These are phyloP conservation scores for Arthrinium phaeospermum DNA, from an alignment of 2,329 filamentous ascomycete genomes.

Conservation along the genomic window DNA sequence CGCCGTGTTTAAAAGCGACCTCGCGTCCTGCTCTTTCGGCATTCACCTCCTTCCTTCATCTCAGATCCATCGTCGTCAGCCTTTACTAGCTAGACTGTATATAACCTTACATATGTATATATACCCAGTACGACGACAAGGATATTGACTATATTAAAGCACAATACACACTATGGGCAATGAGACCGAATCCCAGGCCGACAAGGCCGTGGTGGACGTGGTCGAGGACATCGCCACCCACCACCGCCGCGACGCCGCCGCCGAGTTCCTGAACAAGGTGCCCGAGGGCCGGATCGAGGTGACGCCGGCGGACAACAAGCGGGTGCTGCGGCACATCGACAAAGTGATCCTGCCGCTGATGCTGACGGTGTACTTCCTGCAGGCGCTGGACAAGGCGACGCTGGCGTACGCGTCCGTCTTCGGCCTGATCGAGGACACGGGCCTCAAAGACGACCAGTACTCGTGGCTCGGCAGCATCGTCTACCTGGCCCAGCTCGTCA, in stretches of 20 bases:
- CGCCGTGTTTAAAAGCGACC: not conserved
- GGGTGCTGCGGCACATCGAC: slow-evolving; percentile 57
- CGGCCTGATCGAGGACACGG: slow-evolving; percentile 63
- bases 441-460: slow-evolving; percentile 61
- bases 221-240: not conserved
- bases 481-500: slow-evolving; percentile 59
- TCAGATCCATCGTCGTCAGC: too few species aligned
- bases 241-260: slow-evolving; percentile 38
- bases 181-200: not conserved
- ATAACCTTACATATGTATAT: not conserved
- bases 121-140: not conserved
- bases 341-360: slow-evolving; percentile 50
- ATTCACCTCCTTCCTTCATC: not conserved
- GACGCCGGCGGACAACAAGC: slow-evolving; percentile 57
- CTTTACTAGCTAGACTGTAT: not conserved
- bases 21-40: not conserved
- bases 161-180: slow-evolving; percentile 6
- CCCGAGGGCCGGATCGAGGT: slow-evolving; percentile 52
- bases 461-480: slow-evolving; percentile 45
- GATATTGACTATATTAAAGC: not conserved
- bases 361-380: slow-evolving; percentile 23
- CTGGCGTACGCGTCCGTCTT: slow-evolving; percentile 67
- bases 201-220: slow-evolving; percentile 12
- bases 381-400: slow-evolving; percentile 65
- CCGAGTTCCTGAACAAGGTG: slow-evolving; percentile 50